Percentiles rank a stretch among this genome's conserved stretches.
Evolutionary conservation across 2,329 filamentous ascomycete species (phyloP).

Genomic region (Fusarium nematophilum): DNA sequence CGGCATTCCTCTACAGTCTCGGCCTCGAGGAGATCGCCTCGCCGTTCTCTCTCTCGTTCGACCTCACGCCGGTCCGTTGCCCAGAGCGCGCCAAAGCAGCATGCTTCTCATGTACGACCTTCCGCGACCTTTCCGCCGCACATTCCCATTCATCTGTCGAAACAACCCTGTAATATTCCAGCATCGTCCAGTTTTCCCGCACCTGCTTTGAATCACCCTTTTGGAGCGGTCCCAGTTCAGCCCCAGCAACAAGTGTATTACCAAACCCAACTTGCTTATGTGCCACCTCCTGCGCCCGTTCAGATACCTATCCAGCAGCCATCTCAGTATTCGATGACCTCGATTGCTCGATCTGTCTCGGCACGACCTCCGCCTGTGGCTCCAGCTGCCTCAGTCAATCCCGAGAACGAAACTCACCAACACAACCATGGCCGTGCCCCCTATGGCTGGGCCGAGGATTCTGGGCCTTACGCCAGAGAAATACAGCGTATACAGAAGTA

Average conservation of each 20-base stretch:
- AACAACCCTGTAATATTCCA: constrained; percentile 28
- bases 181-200: constrained; percentile 25
- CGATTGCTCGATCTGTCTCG: constrained; percentile 4
- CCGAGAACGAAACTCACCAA: neutral
- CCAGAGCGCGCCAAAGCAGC: constrained; percentile 6
- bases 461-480: constrained; percentile 31
- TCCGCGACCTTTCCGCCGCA: constrained; percentile 33
- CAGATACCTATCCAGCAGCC: neutral
- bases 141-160: constrained; percentile 30
- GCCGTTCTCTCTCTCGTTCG: constrained; percentile 13
- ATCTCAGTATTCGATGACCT: constrained; percentile 18
- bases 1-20: constrained; percentile 11
- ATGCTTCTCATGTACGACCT: constrained; percentile 35
- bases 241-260: constrained; percentile 39
- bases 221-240: constrained; percentile 22
- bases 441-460: neutral
- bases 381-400: neutral
- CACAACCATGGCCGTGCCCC: neutral
- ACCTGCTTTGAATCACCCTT: constrained; percentile 22
- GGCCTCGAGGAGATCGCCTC: constrained; percentile 13
- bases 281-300: constrained; percentile 14
- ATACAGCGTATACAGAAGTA: constrained; percentile 43
- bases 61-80: constrained; percentile 17
- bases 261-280: constrained; percentile 33
- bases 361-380: constrained; percentile 3